phyloP scores from a whole-genome alignment of 2,329 filamentous ascomycete genomes.

The Fusarium napiforme region DNA sequence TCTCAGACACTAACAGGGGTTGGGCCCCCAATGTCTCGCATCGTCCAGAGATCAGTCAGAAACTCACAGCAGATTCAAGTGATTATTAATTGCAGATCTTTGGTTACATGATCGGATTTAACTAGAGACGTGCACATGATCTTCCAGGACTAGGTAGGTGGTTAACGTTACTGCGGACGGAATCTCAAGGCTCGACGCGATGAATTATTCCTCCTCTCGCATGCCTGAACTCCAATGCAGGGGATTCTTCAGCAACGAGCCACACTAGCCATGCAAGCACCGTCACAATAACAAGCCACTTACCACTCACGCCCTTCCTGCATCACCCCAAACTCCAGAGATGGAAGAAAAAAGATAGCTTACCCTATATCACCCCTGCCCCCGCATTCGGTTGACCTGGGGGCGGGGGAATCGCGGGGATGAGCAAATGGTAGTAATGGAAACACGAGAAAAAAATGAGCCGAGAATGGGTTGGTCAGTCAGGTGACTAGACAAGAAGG shows the following conservation, averaged over 20 bases:
- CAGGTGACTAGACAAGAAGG: conserved; percentile 33
- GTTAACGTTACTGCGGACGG: not conserved
- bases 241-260: not conserved
- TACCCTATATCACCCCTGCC: conserved; percentile 22
- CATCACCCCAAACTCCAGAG: not conserved
- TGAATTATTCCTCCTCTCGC: not conserved
- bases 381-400: conserved; percentile 26
- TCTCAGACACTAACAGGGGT: not conserved
- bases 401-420: conserved; percentile 37
- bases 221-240: not conserved
- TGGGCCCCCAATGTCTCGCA: not conserved
- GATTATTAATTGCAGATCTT: not conserved
- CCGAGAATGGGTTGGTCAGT: conserved; percentile 30
- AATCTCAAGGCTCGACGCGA: not conserved
- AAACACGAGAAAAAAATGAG: conserved; percentile 13
- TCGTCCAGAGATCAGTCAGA: not conserved
- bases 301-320: not conserved
- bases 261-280: not conserved
- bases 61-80: not conserved
- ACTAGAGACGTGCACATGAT: not conserved
- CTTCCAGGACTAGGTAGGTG: not conserved
- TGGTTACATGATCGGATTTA: not conserved
- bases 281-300: not conserved
- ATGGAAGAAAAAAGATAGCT: not conserved
- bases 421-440: not conserved